Evolutionary conservation across 2,329 filamentous ascomycete genomes (phyloP).

Genomic region (Aspergillus vadensis): DNA sequence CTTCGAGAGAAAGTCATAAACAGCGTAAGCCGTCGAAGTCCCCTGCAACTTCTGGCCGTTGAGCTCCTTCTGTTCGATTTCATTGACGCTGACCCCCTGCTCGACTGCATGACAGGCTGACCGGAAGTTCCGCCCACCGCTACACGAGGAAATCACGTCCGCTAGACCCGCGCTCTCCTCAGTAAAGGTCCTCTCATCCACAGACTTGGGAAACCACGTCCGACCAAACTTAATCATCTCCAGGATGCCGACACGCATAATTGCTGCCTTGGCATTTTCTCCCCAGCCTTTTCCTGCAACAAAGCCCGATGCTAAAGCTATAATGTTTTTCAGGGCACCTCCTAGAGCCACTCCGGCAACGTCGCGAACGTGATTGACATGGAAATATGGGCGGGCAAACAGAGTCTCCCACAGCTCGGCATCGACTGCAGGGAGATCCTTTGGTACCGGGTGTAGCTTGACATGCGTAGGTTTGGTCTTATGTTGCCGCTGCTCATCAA

Average conservation of each 20-base stretch:
- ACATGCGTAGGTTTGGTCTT: conserved; percentile 66
- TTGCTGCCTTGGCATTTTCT: conserved; percentile 90
- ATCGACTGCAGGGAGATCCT: conserved; percentile 78
- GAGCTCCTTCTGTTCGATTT: conserved; percentile 21
- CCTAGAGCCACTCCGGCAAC: conserved; percentile 55
- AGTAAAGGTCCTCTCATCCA: conserved; percentile 21
- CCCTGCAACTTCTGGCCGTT: conserved; percentile 23
- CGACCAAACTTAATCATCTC: conserved; percentile 87
- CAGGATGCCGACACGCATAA: conserved; percentile 87
- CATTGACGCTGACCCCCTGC: conserved; percentile 19
- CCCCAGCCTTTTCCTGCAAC: conserved; percentile 92
- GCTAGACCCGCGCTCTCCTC: conserved; percentile 30
- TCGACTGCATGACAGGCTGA: conserved; percentile 20
- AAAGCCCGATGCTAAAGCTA: conserved; percentile 86
- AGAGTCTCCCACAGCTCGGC: conserved; percentile 76
- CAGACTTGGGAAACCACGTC: conserved; percentile 22
- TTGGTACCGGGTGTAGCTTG: conserved; percentile 69
- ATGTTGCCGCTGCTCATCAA: conserved; percentile 56
- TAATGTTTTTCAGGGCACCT: conserved; percentile 90
- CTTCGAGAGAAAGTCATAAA: conserved; percentile 16
- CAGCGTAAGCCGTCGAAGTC: conserved; percentile 17
- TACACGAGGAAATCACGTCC: conserved; percentile 20
- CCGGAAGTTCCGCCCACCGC: conserved; percentile 19
- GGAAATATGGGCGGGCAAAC: conserved; percentile 92
- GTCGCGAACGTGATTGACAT: conserved; percentile 83